Base-by-base conservation (phyloP, 331 rosid species). In the Malus hybrid region DNA sequence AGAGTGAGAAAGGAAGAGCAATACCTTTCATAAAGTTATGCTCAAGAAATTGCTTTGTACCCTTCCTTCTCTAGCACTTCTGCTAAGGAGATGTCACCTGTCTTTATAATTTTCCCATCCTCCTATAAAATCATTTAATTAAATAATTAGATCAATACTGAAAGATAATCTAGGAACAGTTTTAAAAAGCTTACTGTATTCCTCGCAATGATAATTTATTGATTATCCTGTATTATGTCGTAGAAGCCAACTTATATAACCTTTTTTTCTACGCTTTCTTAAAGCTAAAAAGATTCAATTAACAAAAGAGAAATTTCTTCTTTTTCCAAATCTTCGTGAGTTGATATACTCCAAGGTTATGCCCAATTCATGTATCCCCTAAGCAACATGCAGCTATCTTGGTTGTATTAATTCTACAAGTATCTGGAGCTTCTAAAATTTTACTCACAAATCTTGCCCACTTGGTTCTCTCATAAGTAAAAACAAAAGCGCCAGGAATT, bases 11-110 rank as follows among this genome's bases (percentile, higher is more conserved):
- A 11, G 50, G 14, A 3, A 44, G 50, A 44, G 50, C 50, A 27
- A 20, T 75, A 89, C 90, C 82, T 29, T 68, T 74, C 60, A 55
- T 54, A 75, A 74, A 57, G 81, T 76, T 80, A 81, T 74, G 88
- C 66, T 3, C 55, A 32, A 54, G 93, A 83, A 73, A 88, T 85
- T 68, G 89, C 85, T 82, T 82, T 86, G 75, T 87, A 94, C 29
- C 97, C 97, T 71, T 85, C 88, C 50, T 91, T 73, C 82, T 94
- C 99, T 56, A 92, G 90, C 78, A 79, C 73, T 74, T 88, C 87
- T 52, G 91, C 98, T 69, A 94, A 72, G 11, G 93, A 83, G 78
- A 88, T 73, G 82, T 88, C 90, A 64, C 98, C 97, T 3, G 96
- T 91, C 82, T 82, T 90, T 71, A 87, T 77, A 83, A 94, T 94